Evolutionary conservation across 371 early-diverging fungal genomes (phyloP), one percentile per base, ranked within the genome.

Genomic region (Coemansia sp.): DNA sequence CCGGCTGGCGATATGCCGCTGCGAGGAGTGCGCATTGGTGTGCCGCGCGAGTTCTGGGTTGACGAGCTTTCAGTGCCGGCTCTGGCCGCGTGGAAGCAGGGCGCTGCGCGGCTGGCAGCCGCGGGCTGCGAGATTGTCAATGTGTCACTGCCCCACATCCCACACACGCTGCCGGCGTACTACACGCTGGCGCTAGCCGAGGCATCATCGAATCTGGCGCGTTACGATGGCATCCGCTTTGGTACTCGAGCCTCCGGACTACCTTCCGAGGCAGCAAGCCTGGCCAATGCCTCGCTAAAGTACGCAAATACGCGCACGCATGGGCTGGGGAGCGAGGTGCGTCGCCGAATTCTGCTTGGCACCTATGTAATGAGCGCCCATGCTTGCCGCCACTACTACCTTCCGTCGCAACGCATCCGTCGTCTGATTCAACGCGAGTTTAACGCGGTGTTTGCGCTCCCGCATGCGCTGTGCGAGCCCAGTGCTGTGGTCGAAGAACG

Each of bases 141-240:
- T 0, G 86, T 96, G 0, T 84, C 87, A 0, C 74, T 93, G 42
- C 91, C 92, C 1, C 83, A 86, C 69, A 88, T 88, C 0, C 72
- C 80, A 14, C 72, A 83, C 41, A 88, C 93, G 2, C 82, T 96
- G 26, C 83, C 95, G 13, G 85, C 93, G 1, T 96, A 96, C 74
- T 92, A 94, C 65, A 88, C 90, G 1, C 73, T 96, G 51, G 95
- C 93, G 4, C 83, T 90, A 7, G 94, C 95, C 9, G 97, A 96
- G 77, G 96, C 97, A 4, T 87, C 90, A 11, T 93, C 93, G 14
- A 95, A 94, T 68, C 68, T 96, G 64, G 88, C 95, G 55, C 81
- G 93, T 57, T 96, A 84, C 62, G 93, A 94, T 76, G 97, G 97
- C 2, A 68, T 93, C 11, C 84, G 92, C 54, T 95, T 89, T 76